Percentiles rank a stretch among this genome's conserved stretches.
Conservation (phyloP, 176 grass and related monocot genomes). For the Phragmites australis region DNA sequence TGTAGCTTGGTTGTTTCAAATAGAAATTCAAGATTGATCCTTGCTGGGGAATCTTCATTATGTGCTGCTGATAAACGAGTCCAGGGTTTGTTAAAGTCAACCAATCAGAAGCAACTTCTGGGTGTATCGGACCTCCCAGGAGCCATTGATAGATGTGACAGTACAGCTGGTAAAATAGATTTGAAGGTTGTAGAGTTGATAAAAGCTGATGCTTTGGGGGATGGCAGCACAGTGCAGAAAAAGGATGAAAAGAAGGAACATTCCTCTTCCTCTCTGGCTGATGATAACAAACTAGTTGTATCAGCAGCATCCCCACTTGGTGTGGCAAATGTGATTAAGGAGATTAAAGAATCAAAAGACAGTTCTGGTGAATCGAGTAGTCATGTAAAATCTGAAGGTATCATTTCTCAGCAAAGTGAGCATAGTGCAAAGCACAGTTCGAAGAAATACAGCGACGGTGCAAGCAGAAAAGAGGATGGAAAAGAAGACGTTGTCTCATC, state of each 20-base stretch:
- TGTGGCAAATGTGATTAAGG: slow-evolving; percentile 30
- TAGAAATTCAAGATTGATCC: slow-evolving; percentile 21
- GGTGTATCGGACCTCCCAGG: background rate
- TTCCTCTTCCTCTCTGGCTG: slow-evolving; percentile 3
- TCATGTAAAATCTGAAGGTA: slow-evolving; percentile 22
- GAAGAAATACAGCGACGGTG: slow-evolving; percentile 36
- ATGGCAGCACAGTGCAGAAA: slow-evolving; percentile 34
- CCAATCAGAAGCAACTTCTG: slow-evolving; percentile 29
- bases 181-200: slow-evolving; percentile 4
- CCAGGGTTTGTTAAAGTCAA: slow-evolving; percentile 30
- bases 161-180: slow-evolving; percentile 35
- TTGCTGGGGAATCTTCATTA: slow-evolving; percentile 35
- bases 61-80: slow-evolving; percentile 34
- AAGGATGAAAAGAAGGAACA: slow-evolving; percentile 43
- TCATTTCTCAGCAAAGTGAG: slow-evolving; percentile 25
- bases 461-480: slow-evolving; percentile 34
- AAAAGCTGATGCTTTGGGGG: slow-evolving; percentile 5
- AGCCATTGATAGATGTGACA: slow-evolving; percentile 33
- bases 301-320: slow-evolving; percentile 25
- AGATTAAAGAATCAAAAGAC: slow-evolving; percentile 42
- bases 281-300: slow-evolving; percentile 29
- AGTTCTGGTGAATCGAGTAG: slow-evolving; percentile 48
- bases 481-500: slow-evolving; percentile 47
- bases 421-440: slow-evolving; percentile 38
- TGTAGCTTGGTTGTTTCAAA: slow-evolving; percentile 8